A percentile compares a stretch with the other conserved stretches of the same genome.
phyloP scores from a whole-genome alignment of 78 protist species.

The Planoprotostelium fungivorum region DNA sequence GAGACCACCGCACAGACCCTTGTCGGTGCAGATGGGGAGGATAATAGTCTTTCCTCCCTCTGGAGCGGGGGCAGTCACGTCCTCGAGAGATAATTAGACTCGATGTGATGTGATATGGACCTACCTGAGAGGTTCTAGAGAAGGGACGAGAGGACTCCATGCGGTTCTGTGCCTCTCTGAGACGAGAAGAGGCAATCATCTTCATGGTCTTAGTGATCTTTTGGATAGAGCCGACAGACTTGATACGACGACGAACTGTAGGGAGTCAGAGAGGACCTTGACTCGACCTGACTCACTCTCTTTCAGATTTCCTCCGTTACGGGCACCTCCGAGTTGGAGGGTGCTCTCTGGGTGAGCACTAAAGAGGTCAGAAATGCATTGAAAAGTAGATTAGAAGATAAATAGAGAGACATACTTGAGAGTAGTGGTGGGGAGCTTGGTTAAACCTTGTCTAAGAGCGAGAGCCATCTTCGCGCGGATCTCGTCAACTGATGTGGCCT shows the following conservation, averaged over 20 bases:
- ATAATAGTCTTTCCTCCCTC: slow-evolving; percentile 16
- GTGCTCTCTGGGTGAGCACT: background rate
- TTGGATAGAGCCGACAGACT: slow-evolving; percentile 8
- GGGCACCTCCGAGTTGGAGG: background rate
- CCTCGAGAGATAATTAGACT: no score
- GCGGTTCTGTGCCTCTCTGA: slow-evolving; percentile 43
- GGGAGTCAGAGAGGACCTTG: background rate
- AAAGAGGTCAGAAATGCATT: background rate
- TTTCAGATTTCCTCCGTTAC: background rate
- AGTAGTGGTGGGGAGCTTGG: background rate
- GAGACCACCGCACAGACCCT: slow-evolving; percentile 67
- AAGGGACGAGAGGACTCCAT: background rate
- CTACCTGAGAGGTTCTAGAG: background rate
- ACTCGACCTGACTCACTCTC: background rate
- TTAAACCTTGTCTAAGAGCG: background rate
- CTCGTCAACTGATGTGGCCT: no score
- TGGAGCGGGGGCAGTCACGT: background rate
- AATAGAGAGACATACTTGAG: background rate
- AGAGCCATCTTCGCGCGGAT: background rate
- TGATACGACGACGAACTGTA: background rate
- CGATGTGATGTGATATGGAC: background rate
- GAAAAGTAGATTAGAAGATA: background rate
- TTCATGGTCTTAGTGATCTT: slow-evolving; percentile 60
- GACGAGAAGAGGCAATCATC: slow-evolving; percentile 65
- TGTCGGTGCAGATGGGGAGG: slow-evolving; percentile 54